phyloP scores from a whole-genome alignment of 2,329 filamentous ascomycete species.

The Dryadomyces quercus-mongolicae region DNA sequence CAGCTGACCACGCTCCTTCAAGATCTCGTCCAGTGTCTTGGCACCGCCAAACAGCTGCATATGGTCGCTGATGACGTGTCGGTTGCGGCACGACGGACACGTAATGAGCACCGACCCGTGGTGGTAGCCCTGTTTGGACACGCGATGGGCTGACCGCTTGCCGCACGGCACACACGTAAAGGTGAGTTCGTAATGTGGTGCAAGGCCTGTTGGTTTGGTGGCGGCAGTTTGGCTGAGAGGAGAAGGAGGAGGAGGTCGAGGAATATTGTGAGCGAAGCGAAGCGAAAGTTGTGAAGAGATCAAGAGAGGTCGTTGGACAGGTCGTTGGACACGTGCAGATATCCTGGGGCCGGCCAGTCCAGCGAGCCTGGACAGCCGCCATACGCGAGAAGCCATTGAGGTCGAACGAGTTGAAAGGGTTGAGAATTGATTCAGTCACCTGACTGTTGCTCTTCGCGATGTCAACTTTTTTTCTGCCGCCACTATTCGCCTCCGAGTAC shows the following conservation, averaged over 20 bases:
- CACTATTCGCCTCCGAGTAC: not conserved
- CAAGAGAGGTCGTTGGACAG: too few relatives aligned
- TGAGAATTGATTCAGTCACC: not conserved
- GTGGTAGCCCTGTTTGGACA: constrained; percentile 94
- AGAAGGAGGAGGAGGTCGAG: not conserved
- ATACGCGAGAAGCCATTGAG: not conserved
- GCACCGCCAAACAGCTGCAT: constrained; percentile 55
- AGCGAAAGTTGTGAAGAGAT: too few relatives aligned
- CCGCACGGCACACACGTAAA: constrained; percentile 89
- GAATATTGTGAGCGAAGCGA: constrained; percentile 4
- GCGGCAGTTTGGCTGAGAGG: not conserved
- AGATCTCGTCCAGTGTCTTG: constrained; percentile 64
- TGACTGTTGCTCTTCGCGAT: too few relatives aligned
- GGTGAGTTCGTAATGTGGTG: constrained; percentile 69
- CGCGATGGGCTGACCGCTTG: constrained; percentile 65
- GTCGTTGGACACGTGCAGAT: too few relatives aligned
- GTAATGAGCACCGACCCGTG: constrained; percentile 78
- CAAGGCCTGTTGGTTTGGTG: constrained; percentile 6
- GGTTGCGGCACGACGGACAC: constrained; percentile 74
- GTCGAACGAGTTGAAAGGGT: not conserved
- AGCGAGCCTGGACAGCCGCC: too few relatives aligned
- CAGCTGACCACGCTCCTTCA: constrained; percentile 61
- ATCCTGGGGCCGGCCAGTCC: too few relatives aligned
- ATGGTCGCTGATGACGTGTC: constrained; percentile 88
- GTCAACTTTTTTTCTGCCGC: not conserved